A percentile compares a stretch with the other conserved stretches of the same genome.
Evolutionary conservation across 805 yeast genomes (phyloP).

Genomic region (Starmerella potacharoeniae): DNA sequence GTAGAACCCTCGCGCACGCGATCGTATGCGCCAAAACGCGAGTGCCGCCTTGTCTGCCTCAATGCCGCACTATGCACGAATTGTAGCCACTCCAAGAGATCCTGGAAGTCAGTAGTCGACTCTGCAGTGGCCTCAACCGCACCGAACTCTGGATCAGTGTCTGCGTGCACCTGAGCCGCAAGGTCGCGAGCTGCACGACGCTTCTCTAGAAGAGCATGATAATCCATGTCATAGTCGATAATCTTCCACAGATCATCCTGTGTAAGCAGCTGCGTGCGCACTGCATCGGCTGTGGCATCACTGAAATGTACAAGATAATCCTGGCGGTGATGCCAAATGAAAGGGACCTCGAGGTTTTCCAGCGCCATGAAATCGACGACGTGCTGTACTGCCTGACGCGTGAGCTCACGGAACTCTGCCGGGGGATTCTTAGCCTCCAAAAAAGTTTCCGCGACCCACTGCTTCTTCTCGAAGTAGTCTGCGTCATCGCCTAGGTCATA

Average conservation of each 20-base stretch:
- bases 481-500: conserved; percentile 46
- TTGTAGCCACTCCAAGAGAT: conserved; percentile 68
- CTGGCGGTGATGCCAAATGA: conserved; percentile 89
- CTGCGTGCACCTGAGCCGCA: conserved; percentile 3
- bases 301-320: conserved; percentile 59
- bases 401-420: conserved; percentile 32
- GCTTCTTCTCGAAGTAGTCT: conserved; percentile 61
- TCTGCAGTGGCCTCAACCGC: neutral
- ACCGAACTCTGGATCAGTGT: conserved; percentile 23
- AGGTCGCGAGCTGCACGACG: conserved; percentile 50
- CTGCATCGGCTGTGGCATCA: conserved; percentile 34
- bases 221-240: conserved; percentile 75
- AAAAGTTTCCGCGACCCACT: conserved; percentile 66
- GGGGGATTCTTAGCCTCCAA: conserved; percentile 43
- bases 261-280: conserved; percentile 31
- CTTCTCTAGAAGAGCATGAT: conserved; percentile 72
- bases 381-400: conserved; percentile 57
- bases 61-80: conserved; percentile 56
- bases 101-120: conserved; percentile 51
- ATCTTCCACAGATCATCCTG: conserved; percentile 92
- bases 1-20: conserved; percentile 46
- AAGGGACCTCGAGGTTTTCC: conserved; percentile 83
- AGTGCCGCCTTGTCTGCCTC: conserved; percentile 29
- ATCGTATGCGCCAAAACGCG: conserved; percentile 32
- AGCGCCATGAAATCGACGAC: conserved; percentile 61